phyloP scores from a whole-genome alignment of 129 eudicot genomes.

The Flaveria trinervia region DNA sequence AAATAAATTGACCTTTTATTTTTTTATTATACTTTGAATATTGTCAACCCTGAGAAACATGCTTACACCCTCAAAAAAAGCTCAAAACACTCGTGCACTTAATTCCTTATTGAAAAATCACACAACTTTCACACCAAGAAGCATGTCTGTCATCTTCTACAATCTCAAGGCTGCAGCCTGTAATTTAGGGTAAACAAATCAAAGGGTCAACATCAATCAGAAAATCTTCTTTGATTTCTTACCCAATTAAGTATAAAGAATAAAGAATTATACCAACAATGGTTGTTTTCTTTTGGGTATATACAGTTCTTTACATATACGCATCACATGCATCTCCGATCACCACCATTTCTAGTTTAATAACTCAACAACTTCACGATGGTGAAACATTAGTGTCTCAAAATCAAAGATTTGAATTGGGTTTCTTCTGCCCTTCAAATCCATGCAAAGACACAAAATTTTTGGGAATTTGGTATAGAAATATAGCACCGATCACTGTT shows the following conservation, averaged over 20 bases:
- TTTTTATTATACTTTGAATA: not conserved
- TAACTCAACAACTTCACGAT: constrained; percentile 36
- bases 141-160: constrained; percentile 15
- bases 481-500: constrained; percentile 36
- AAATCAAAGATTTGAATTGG: constrained; percentile 44
- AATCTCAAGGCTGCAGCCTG: constrained; percentile 16
- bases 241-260: constrained; percentile 7
- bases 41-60: constrained; percentile 25
- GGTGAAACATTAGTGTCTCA: constrained; percentile 49
- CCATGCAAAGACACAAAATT: constrained; percentile 38
- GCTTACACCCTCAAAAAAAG: constrained; percentile 13
- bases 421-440: constrained; percentile 47
- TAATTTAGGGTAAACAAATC: constrained; percentile 26
- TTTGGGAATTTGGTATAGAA: constrained; percentile 51
- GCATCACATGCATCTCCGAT: constrained; percentile 33
- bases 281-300: constrained; percentile 32
- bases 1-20: not conserved
- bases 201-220: constrained; percentile 29
- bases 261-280: constrained; percentile 19
- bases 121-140: constrained; percentile 24
- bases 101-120: not conserved
- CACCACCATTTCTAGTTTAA: constrained; percentile 24
- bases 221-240: constrained; percentile 33
- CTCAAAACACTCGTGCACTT: constrained; percentile 13
- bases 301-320: constrained; percentile 23